Evolutionary conservation across 257 asterid species (phyloP), one percentile per base, ranked within the genome.

Genomic region (Sherardia arvensis): DNA sequence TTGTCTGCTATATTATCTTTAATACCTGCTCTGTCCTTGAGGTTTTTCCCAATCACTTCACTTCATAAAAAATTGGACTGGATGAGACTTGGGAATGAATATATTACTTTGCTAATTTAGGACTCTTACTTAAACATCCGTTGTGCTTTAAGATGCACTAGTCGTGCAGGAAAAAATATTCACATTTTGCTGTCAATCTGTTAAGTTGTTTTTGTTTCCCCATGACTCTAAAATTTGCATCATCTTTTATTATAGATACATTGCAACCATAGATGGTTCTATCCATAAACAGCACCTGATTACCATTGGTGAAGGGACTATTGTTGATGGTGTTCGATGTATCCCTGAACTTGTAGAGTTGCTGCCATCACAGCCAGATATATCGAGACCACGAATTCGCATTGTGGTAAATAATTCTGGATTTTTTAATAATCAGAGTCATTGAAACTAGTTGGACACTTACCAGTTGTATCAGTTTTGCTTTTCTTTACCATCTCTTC

Each of bases 291-390:
- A 80, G 65, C 88, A 87, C 71, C 80, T 93, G 81, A 17, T 87
- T 38, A 71, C 94, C 60, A 81, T 90, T 66, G 82, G 97, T 72
- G 90, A 89, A 78, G 97, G 99, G 68, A 79, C 99, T 25, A 48
- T 81, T 59, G 70, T 93, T 54, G 99, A 93, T 8, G 99, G 95
- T 60, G 88, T 81, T 56, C 92, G 82, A 22, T 90, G 97, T 66
- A 76, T 75, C 38, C 99, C 99, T 51, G 97, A 93, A 78, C 60
- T 70, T 64, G 97, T 93, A 58, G 99, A 93, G 80, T 61, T 87
- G 77, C 76, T 93, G 38, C 99, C 96, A 8, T 79, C 73, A 53
- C 95, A 93, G 66, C 91, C 96, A 59, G 96, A 83, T 76, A 74
- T 81, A 72, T 66, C 80, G 62, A 85, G 93, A 69, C 91, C 88